phyloP scores from a whole-genome alignment of 306 rosid genomes.

The Trichosanthes cucumerina region DNA sequence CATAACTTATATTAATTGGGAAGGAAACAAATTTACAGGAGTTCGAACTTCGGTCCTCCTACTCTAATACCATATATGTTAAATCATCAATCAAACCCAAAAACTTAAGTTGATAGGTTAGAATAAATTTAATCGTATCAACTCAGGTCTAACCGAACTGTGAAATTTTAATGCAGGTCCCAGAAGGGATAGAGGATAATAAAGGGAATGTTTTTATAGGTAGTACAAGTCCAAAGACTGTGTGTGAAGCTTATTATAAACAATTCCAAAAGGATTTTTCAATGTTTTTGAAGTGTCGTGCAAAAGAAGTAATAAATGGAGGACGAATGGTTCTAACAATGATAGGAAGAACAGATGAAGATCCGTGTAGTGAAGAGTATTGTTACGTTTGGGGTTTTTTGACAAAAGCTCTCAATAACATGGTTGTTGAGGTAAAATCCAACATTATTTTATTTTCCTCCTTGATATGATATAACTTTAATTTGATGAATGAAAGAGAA shows the following conservation, averaged over 20 bases:
- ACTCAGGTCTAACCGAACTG: no score
- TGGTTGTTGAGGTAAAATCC: slow-evolving; percentile 42
- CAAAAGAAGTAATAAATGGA: not conserved
- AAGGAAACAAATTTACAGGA: no score
- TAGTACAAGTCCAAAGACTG: not conserved
- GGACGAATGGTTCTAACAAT: not conserved
- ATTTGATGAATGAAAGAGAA: no score
- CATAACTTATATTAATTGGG: no score
- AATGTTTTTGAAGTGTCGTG: not conserved
- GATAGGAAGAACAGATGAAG: slow-evolving; percentile 11
- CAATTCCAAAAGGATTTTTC: not conserved
- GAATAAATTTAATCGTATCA: no score
- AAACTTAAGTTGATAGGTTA: no score
- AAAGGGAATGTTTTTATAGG: not conserved
- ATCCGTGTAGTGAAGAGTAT: not conserved
- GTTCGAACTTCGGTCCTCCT: no score
- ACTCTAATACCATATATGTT: no score
- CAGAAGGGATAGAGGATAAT: not conserved
- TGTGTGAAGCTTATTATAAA: not conserved
- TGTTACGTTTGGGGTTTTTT: not conserved
- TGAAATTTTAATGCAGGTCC: not conserved
- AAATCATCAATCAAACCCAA: no score
- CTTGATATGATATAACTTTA: no score
- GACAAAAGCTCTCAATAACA: slow-evolving; percentile 23
- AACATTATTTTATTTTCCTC: no score